Base-by-base conservation (phyloP, 2,329 filamentous ascomycete species). In the Endocalyx cinctus region DNA sequence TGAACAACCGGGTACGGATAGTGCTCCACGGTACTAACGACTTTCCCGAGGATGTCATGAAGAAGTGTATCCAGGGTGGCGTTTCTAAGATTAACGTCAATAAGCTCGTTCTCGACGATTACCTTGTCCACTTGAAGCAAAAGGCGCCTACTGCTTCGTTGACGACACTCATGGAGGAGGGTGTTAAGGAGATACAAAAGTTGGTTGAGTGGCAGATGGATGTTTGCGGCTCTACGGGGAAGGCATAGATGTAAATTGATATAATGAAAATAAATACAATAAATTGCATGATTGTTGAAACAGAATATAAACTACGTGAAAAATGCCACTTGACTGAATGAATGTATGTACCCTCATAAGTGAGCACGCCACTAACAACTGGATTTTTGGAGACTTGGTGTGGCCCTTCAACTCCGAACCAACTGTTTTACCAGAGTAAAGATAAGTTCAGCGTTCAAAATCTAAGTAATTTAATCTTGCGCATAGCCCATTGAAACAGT, bases 21-120 rank as follows among this genome's bases (percentile, higher is more conserved):
- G 74, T 72, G 2, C 55, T 79, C 18, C 74, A 79, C 40, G 74
- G 74, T 3, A 77, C 73, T 1, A 76, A 77, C 41, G 69, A 67
- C 27, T 77, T 77, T 39, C 55, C 62, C 2, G 53, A 64, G 5
- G 59, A 68, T n/a, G 51, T 74, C 4, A 69, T 75, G 62, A 51
- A 59, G 44, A 45, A 56, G 32, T 78, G 74, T 45, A 74, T 79
- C 43, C 50, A 53, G 15, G 60, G 60, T 11, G 73, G 74, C 1
- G 62, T 71, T n/a, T 59, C 66, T 16, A 77, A 77, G 51, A 58
- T 77, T 39, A 79, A 79, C 40, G 71, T 79, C 3, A 79, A 79
- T 43, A 71, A 69, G 51, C 45, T 69, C 22, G 60, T 74, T 14
- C 54, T 70, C 11, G 63, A 70, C 34, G 60, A 62, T 25, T 69